Conservation (phyloP, 768 basidiomycete species). For the Lepiota brunneoincarnata region DNA sequence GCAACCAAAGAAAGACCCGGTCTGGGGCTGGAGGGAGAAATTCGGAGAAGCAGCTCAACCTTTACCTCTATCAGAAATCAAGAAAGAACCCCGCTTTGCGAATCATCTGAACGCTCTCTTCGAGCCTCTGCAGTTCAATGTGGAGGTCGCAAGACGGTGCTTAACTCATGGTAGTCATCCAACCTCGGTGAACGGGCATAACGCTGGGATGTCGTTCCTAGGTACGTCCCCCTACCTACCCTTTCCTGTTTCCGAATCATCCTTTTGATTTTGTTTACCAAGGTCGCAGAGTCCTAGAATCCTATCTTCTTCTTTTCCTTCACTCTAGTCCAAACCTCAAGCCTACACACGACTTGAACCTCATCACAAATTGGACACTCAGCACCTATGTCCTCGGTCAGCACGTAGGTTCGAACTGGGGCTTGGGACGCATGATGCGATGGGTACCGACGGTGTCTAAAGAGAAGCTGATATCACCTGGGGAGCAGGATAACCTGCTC, state of each 20-base stretch:
- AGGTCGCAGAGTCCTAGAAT: constrained; percentile 78
- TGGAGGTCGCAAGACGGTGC: constrained; percentile 67
- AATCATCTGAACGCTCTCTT: constrained; percentile 65
- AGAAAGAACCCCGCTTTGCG: constrained; percentile 23
- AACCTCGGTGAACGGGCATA: constrained; percentile 65
- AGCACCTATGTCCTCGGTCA: constrained; percentile 74
- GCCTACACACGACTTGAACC: constrained; percentile 54
- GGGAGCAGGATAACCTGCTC: constrained; percentile 34
- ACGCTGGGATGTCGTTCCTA: constrained; percentile 67
- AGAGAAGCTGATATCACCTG: constrained; percentile 26
- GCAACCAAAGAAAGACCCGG: background rate
- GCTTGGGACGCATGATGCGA: constrained; percentile 65
- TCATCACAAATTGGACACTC: constrained; percentile 51
- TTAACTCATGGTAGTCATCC: constrained; percentile 79
- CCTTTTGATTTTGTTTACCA: background rate
- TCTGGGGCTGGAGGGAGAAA: constrained; percentile 6
- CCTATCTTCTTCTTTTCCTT: constrained; percentile 73
- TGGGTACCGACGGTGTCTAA: constrained; percentile 64
- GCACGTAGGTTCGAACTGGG: constrained; percentile 74
- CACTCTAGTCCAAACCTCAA: constrained; percentile 48
- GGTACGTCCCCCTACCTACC: constrained; percentile 46
- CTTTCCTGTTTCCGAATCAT: background rate
- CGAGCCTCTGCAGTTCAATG: constrained; percentile 63
- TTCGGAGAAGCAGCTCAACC: constrained; percentile 9
- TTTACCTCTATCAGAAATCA: constrained; percentile 5